Evolutionary conservation across 2,329 filamentous ascomycete genomes (phyloP).

Genomic region (Botryotinia convoluta): DNA sequence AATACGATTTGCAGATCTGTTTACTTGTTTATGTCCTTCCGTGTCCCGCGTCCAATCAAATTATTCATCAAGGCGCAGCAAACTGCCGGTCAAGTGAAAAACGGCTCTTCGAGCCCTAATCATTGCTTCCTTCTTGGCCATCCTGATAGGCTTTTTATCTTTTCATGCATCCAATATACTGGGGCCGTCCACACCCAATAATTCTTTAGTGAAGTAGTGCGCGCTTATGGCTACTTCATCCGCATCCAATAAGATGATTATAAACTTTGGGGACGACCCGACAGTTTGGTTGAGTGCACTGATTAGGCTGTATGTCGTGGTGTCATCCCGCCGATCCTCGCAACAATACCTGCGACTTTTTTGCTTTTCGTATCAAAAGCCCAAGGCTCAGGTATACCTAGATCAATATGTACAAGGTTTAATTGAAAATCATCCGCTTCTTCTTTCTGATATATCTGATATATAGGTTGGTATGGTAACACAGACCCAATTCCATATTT

Average conservation of each 20-base stretch:
- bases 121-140: not conserved
- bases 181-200: not conserved
- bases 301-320: conserved; percentile 1
- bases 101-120: not conserved
- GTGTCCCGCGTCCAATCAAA: not conserved
- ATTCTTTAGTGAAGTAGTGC: not conserved
- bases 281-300: conserved; percentile 13
- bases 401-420: not conserved
- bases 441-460: not conserved
- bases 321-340: conserved; percentile 7
- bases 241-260: not conserved
- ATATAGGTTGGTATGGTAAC: conserved; percentile 6
- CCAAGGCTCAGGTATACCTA: not conserved
- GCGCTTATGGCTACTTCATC: not conserved
- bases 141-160: conserved; percentile 1
- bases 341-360: not conserved
- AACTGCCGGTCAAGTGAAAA: not conserved
- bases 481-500: not conserved
- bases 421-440: not conserved
- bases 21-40: not conserved
- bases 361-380: not conserved
- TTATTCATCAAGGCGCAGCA: not conserved
- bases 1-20: not conserved
- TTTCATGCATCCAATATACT: conserved; percentile 4
- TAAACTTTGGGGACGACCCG: conserved; percentile 1